Evolutionary conservation across 148 eudicot species (phyloP).

Genomic region (Rhododendron mucronatum): DNA sequence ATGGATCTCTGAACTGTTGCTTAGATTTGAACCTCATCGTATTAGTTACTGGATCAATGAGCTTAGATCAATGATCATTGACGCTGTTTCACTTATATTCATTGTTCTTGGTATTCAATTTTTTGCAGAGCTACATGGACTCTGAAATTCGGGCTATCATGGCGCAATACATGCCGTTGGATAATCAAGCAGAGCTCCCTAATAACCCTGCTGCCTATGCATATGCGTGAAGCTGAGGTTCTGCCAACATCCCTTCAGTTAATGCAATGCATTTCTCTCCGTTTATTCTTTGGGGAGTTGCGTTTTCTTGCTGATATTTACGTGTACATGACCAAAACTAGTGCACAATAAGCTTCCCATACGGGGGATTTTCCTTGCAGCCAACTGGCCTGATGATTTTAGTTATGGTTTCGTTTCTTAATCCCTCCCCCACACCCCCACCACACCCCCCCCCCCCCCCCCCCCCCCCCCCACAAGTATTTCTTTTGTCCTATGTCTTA

Average conservation of each 20-base stretch:
- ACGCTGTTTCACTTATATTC: not conserved
- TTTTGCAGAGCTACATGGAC: constrained; percentile 44
- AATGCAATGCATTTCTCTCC: not conserved
- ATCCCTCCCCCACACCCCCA: no score
- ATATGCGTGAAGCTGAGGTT: constrained; percentile 16
- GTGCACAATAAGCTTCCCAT: not conserved
- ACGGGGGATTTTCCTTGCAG: not conserved
- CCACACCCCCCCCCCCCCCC: no score
- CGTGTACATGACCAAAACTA: not conserved
- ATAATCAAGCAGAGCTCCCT: constrained; percentile 28
- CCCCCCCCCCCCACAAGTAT: no score
- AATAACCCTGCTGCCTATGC: constrained; percentile 14
- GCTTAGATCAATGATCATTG: not conserved
- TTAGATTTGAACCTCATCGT: not conserved
- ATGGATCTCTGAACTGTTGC: not conserved
- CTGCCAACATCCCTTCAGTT: not conserved
- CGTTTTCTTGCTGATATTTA: not conserved
- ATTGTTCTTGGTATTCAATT: not conserved
- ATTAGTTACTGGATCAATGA: not conserved
- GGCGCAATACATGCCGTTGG: constrained; percentile 57
- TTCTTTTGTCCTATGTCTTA: not conserved
- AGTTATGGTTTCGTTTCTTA: not conserved
- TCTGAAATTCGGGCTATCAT: constrained; percentile 53
- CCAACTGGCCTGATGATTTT: not conserved
- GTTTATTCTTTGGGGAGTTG: not conserved